These are phyloP conservation scores for Scutellaria galericulata DNA, from an alignment of 257 asterid species.

Conservation along the genomic window DNA sequence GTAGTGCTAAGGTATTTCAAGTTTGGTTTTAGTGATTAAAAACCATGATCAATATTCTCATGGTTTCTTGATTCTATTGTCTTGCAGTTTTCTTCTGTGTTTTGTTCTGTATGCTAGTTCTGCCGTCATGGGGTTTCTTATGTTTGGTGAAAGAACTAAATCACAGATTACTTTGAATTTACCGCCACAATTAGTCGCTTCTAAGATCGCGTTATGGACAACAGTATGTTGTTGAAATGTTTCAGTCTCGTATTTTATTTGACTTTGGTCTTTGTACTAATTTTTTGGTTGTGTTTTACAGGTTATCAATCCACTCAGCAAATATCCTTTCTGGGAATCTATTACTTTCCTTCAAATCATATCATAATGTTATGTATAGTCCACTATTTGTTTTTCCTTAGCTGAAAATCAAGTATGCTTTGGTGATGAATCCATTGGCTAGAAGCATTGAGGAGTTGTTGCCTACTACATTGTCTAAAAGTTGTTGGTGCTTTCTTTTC, in stretches of 20 bases:
- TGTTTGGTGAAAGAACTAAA: constrained; percentile 73
- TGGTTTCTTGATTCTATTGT: constrained; percentile 21
- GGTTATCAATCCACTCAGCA: constrained; percentile 85
- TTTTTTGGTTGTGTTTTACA: constrained; percentile 36
- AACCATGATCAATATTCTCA: background rate
- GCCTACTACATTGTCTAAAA: constrained; percentile 51
- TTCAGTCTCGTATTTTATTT: constrained; percentile 8
- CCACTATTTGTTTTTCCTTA: constrained; percentile 44
- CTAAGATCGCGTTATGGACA: constrained; percentile 85
- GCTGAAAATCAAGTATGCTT: constrained; percentile 56
- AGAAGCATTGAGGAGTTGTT: constrained; percentile 85
- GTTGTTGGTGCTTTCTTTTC: constrained; percentile 63
- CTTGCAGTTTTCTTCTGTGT: constrained; percentile 75
- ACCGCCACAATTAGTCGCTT: constrained; percentile 55
- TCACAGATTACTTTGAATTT: constrained; percentile 86
- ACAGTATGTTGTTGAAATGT: constrained; percentile 53
- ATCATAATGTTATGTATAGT: background rate
- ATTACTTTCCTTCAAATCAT: background rate
- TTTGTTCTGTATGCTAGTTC: constrained; percentile 67
- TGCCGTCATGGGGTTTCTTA: constrained; percentile 82
- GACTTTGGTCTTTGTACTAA: background rate
- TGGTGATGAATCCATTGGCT: constrained; percentile 85
- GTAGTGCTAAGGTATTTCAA: constrained; percentile 57
- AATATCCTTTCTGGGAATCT: constrained; percentile 63
- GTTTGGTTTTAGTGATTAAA: background rate